Evolutionary conservation across 805 yeast genomes (phyloP), one percentile per base, ranked within the genome.

Genomic region (Sugiyamaella qingdaonensis): DNA sequence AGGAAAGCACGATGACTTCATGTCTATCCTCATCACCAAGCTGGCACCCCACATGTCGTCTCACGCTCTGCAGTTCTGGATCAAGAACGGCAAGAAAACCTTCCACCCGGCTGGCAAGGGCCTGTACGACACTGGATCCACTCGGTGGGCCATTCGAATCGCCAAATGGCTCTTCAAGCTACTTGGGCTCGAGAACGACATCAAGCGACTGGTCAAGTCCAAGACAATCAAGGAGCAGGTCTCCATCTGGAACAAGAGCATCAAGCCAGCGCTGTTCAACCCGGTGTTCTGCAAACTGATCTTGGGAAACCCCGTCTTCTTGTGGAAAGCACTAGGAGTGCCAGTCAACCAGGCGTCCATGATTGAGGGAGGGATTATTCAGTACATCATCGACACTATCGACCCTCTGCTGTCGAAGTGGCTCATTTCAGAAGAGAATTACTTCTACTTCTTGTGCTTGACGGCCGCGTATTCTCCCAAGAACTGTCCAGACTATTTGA

Each of bases 251-350:
- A 71, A 79, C 49, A 65, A 69, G 1, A 74, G 74, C 46, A 76
- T 87, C 51, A 80, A 82, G 57, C 94, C 94, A 3, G 79, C 85
- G 2, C 73, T 88, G 46, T 80, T 86, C 70, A 85, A 84, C 63
- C 86, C 88, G 18, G 60, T 85, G 48, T 84, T 86, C 51, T 82
- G 86, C 14, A 79, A 80, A 48, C 62, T 85, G 29, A 71, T 88
- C 48, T 78, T 88, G 41, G 90, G 90, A n/a, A 88, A 87, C 67
- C 91, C 92, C 18, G 67, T 86, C n/a, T 87, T 87, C 66, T 73
- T 88, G 54, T 87, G 95, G 95, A 86, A 85, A 66, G 95, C 95
- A 0, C 74, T 88, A 21, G 95, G 95, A n/a, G 95, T 87, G 46
- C 95, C 95, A 4, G 80, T 84, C 7, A 87, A 88, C 64, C 95